phyloP scores from a whole-genome alignment of 164 flowering plant genomes.

The Stephania cephalantha region DNA sequence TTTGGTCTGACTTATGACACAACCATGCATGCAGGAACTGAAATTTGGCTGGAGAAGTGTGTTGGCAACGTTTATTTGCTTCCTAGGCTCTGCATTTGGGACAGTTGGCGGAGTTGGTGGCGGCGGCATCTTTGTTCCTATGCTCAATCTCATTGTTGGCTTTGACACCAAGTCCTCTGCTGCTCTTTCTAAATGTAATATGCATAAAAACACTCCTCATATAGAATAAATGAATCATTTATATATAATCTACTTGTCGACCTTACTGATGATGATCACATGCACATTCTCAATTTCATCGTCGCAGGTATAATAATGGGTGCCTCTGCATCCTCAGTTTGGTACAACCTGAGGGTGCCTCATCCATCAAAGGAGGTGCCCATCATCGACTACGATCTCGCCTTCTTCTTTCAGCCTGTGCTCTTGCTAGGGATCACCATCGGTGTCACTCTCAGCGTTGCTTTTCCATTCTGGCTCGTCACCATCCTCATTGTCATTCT shows the following conservation, averaged over 20 bases:
- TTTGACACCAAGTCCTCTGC: conserved; percentile 96
- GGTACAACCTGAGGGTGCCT: conserved; percentile 84
- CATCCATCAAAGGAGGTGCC: conserved; percentile 86
- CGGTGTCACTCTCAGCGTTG: conserved; percentile 77
- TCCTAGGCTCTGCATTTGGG: conserved; percentile 86
- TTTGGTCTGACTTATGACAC: background rate
- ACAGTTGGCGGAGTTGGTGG: conserved; percentile 98
- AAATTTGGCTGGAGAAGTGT: conserved; percentile 63
- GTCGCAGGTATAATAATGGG: conserved; percentile 67
- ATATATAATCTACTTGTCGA: too few relatives aligned
- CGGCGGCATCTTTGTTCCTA: conserved; percentile 95
- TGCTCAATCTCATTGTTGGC: conserved; percentile 83
- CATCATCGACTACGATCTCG: conserved; percentile 83
- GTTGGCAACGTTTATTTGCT: conserved; percentile 78
- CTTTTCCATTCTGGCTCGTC: conserved; percentile 96
- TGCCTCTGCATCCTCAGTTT: conserved; percentile 59
- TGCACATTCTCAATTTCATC: background rate
- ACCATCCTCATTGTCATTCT: conserved; percentile 88
- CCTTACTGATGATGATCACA: too few relatives aligned
- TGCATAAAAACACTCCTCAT: too few relatives aligned
- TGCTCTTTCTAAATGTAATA: conserved; percentile 86
- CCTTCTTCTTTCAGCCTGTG: conserved; percentile 92
- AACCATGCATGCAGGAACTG: conserved; percentile 38
- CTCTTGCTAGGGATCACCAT: conserved; percentile 44
- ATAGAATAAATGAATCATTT: background rate